Conservation (phyloP, 176 grass and related monocot species). For the Pontederia paniculata region DNA sequence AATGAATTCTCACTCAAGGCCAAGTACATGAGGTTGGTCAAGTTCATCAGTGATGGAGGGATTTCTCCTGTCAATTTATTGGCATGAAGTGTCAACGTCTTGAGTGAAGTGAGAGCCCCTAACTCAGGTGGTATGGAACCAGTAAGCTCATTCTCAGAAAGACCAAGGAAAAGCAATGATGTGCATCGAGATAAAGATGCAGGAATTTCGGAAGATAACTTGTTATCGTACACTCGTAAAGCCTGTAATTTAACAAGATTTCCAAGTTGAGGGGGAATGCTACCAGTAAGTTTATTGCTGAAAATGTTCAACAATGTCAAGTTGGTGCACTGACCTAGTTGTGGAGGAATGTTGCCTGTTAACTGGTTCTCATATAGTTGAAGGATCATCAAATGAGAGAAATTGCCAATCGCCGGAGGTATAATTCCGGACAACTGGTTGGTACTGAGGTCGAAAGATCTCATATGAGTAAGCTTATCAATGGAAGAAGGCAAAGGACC, state of each 20-base stretch:
- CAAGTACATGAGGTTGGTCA: constrained; percentile 52
- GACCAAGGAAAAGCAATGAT: constrained; percentile 22
- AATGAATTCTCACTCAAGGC: constrained; percentile 38
- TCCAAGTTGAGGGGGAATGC: constrained; percentile 56
- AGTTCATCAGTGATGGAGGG: constrained; percentile 39
- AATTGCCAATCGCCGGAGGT: constrained; percentile 43
- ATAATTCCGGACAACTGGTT: constrained; percentile 57
- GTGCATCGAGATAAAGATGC: constrained; percentile 31
- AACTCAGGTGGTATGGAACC: constrained; percentile 58
- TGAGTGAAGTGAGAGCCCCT: constrained; percentile 46
- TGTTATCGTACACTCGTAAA: constrained; percentile 37
- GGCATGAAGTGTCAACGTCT: constrained; percentile 25
- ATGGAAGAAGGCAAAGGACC: constrained; percentile 61
- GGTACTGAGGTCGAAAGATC: constrained; percentile 30
- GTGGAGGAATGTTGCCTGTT: constrained; percentile 37
- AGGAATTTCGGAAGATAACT: constrained; percentile 52
- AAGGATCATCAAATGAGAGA: constrained; percentile 30
- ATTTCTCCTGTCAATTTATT: constrained; percentile 44
- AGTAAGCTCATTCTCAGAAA: constrained; percentile 44
- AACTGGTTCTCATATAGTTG: constrained; percentile 39
- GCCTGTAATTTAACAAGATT: constrained; percentile 28
- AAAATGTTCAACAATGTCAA: constrained; percentile 39
- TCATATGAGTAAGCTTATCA: constrained; percentile 28
- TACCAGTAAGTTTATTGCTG: constrained; percentile 50
- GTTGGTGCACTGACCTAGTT: constrained; percentile 60